Percentiles rank a stretch among this genome's conserved stretches.
Evolutionary conservation across 192 early-diverging fungal genomes (phyloP).

Genomic region (Umbelopsis vinacea): DNA sequence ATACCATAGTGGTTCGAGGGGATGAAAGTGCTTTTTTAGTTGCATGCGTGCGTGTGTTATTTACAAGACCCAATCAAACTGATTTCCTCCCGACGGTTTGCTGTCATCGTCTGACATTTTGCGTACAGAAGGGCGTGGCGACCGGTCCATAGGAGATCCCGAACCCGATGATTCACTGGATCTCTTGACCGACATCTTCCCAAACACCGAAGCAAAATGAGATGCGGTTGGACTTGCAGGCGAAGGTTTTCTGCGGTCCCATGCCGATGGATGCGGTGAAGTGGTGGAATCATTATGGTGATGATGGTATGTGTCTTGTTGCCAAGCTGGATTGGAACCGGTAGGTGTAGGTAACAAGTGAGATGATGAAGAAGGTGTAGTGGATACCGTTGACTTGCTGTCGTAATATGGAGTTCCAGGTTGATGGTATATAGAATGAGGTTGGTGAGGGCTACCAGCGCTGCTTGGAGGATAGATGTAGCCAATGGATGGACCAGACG

Average conservation of each 20-base stretch:
- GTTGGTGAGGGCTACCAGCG: constrained; percentile 3
- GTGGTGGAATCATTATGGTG: constrained; percentile 4
- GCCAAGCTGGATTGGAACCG: constrained; percentile 5
- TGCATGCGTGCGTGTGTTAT: constrained; percentile 10
- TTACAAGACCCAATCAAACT: constrained; percentile 26
- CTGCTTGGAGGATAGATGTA: constrained; percentile 3
- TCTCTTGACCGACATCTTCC: constrained; percentile 18
- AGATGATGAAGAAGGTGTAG: not conserved
- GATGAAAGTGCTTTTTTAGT: not conserved
- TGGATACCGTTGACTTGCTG: not conserved
- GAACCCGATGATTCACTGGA: constrained; percentile 12
- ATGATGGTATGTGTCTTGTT: constrained; percentile 11
- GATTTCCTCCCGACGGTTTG: constrained; percentile 17
- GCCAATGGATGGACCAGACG: not conserved
- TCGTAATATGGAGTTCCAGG: constrained; percentile 11
- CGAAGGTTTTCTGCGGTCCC: constrained; percentile 14
- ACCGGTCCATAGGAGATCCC: constrained; percentile 12
- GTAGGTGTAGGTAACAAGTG: constrained; percentile 12
- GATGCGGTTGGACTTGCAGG: constrained; percentile 11
- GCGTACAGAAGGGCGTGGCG: constrained; percentile 11
- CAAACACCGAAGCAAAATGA: constrained; percentile 15
- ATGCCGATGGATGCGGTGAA: constrained; percentile 7
- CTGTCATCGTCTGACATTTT: constrained; percentile 11
- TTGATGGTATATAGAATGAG: constrained; percentile 12
- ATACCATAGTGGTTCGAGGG: not conserved